phyloP scores from a whole-genome alignment of 1,284 basidiomycete species.

The Ustilago cynodontis region DNA sequence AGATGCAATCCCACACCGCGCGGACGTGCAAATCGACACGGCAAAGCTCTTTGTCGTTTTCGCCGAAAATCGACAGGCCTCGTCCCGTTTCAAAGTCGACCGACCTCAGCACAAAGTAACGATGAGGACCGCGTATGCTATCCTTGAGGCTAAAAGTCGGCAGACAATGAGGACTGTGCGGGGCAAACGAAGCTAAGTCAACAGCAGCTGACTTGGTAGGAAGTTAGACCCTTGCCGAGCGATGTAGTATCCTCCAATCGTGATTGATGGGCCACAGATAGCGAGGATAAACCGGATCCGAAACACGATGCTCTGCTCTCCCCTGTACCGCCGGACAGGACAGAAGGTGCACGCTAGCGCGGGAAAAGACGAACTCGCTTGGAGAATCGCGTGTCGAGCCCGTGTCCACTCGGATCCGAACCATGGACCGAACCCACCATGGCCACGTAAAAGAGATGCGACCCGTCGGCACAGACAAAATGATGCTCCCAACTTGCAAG shows the following conservation, averaged over 20 bases:
- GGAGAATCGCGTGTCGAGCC: neutral
- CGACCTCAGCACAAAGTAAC: neutral
- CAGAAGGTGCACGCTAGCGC: neutral
- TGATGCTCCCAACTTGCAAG: too few relatives aligned
- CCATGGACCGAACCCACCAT: neutral
- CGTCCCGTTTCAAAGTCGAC: neutral
- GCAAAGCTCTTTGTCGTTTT: neutral
- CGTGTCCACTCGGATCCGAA: constrained; percentile 1
- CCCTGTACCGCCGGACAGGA: neutral
- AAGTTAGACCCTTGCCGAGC: too few relatives aligned
- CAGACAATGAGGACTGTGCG: neutral
- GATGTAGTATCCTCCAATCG: neutral
- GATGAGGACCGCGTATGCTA: neutral
- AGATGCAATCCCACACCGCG: neutral
- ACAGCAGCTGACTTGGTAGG: neutral
- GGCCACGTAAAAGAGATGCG: too few relatives aligned
- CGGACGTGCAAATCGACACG: neutral
- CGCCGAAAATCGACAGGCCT: neutral
- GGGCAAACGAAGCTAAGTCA: neutral
- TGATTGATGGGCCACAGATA: neutral
- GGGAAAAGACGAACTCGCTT: neutral
- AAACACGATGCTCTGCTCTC: neutral
- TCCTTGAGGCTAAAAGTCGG: neutral
- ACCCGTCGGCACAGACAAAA: too few relatives aligned
- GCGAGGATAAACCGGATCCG: neutral